These are phyloP conservation scores for Psilocybe cubensis DNA, from an alignment of 768 basidiomycete species.

Conservation along the genomic window DNA sequence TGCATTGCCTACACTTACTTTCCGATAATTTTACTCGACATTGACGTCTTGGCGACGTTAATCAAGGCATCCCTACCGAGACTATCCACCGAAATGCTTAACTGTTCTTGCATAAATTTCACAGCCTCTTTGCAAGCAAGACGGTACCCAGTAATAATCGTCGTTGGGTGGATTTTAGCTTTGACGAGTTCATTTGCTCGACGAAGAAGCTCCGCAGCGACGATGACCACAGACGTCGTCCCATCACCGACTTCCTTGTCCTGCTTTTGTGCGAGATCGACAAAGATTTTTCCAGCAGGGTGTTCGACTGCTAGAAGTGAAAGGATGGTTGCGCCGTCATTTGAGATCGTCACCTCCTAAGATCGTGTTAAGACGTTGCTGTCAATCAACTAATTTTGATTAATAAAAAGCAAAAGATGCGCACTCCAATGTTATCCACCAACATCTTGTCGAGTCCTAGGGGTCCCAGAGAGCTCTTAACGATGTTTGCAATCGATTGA, in stretches of 20 bases:
- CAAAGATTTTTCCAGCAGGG: slow-evolving; percentile 96
- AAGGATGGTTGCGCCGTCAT: slow-evolving; percentile 99
- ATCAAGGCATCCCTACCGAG: slow-evolving; percentile 92
- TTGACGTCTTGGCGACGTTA: slow-evolving; percentile 97
- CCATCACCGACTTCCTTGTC: slow-evolving; percentile 99
- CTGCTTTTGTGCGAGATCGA: slow-evolving; percentile 98
- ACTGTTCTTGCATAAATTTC: slow-evolving; percentile 96
- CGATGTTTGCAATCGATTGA: slow-evolving; percentile 94
- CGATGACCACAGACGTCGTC: slow-evolving; percentile 96
- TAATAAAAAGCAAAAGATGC: slow-evolving; percentile 28
- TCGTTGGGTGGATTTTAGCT: slow-evolving; percentile 98
- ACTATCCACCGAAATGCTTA: slow-evolving; percentile 91
- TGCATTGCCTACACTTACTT: slow-evolving; percentile 61
- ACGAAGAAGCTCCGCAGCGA: slow-evolving; percentile 95
- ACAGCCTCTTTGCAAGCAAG: slow-evolving; percentile 97
- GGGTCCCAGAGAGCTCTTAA: slow-evolving; percentile 95
- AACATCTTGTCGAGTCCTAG: slow-evolving; percentile 97
- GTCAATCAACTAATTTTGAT: neutral
- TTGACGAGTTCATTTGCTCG: slow-evolving; percentile 98
- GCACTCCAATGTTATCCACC: slow-evolving; percentile 95
- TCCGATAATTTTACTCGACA: slow-evolving; percentile 98
- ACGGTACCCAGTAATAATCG: slow-evolving; percentile 98
- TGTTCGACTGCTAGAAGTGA: slow-evolving; percentile 93
- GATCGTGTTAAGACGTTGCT: slow-evolving; percentile 10
- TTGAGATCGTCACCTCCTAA: slow-evolving; percentile 99